These are phyloP conservation scores for Zanthoxylum bungeanum DNA, from an alignment of 345 rosid species.

Conservation along the genomic window DNA sequence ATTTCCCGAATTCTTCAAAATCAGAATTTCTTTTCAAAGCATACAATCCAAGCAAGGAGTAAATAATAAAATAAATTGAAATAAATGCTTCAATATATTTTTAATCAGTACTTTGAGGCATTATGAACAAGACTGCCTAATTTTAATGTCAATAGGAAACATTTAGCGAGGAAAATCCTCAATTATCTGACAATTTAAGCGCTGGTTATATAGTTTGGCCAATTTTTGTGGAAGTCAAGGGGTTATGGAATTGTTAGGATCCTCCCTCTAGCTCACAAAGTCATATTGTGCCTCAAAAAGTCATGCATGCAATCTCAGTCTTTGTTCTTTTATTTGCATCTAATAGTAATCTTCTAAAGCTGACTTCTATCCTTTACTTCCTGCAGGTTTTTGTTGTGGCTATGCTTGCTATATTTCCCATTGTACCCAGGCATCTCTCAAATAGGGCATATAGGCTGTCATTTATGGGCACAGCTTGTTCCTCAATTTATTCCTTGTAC, in stretches of 20 bases:
- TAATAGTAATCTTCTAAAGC: slow-evolving; percentile 1
- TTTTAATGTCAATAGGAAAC: background rate
- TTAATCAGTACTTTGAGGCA: background rate
- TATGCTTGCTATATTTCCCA: slow-evolving; percentile 81
- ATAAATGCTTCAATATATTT: background rate
- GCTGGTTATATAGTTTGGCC: background rate
- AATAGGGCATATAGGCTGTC: slow-evolving; percentile 86
- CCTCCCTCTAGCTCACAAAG: background rate
- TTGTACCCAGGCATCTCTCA: slow-evolving; percentile 68
- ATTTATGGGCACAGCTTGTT: slow-evolving; percentile 90
- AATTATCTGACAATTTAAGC: background rate
- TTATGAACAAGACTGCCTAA: background rate
- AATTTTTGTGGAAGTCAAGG: background rate
- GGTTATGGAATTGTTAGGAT: background rate
- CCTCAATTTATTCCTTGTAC: slow-evolving; percentile 80
- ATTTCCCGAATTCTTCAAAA: background rate
- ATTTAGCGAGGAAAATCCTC: background rate
- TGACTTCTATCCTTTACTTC: slow-evolving; percentile 21
- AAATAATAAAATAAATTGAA: background rate
- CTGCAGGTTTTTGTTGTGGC: slow-evolving; percentile 84
- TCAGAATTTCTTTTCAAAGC: background rate
- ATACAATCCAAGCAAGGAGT: background rate
- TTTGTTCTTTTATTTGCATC: background rate
- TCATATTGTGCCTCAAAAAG: background rate
- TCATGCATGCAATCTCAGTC: background rate